Percentiles rank a stretch among this genome's conserved stretches.
Evolutionary conservation across 2,329 filamentous ascomycete genomes (phyloP).

Genomic region (Exophiala aquamarina): DNA sequence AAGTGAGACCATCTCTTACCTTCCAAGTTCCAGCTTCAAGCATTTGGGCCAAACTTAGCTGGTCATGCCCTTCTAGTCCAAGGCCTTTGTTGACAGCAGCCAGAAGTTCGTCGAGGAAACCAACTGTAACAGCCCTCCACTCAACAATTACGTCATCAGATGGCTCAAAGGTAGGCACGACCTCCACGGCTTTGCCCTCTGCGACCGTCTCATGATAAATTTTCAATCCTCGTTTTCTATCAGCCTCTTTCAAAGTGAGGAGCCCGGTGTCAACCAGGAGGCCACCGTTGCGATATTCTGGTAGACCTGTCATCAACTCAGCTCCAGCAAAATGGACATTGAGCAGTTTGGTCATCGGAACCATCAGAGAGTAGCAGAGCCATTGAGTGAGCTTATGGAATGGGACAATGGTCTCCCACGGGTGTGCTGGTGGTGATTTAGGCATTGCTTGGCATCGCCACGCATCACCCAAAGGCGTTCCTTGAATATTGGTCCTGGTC

Average conservation of each 20-base stretch:
- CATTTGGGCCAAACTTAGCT: slow-evolving; percentile 79
- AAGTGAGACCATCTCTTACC: slow-evolving; percentile 53
- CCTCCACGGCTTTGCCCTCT: slow-evolving; percentile 69
- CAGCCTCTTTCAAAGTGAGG: slow-evolving; percentile 69
- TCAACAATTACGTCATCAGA: slow-evolving; percentile 79
- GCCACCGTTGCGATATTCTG: slow-evolving; percentile 90
- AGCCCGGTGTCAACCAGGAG: slow-evolving; percentile 83
- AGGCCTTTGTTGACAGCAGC: slow-evolving; percentile 68
- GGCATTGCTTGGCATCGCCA: slow-evolving; percentile 90
- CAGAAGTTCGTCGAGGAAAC: slow-evolving; percentile 70
- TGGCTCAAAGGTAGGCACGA: slow-evolving; percentile 70
- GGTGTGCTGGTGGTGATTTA: slow-evolving; percentile 57
- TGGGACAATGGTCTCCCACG: slow-evolving; percentile 80
- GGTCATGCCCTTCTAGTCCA: slow-evolving; percentile 67
- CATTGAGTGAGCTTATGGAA: slow-evolving; percentile 96
- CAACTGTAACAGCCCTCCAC: slow-evolving; percentile 74
- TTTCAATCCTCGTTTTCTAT: slow-evolving; percentile 68
- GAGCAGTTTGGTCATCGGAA: slow-evolving; percentile 80
- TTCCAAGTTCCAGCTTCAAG: slow-evolving; percentile 98
- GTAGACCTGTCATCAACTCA: slow-evolving; percentile 80
- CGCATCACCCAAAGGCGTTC: slow-evolving; percentile 75
- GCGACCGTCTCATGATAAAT: slow-evolving; percentile 70
- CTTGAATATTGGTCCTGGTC: slow-evolving; percentile 65
- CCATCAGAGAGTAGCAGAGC: slow-evolving; percentile 92
- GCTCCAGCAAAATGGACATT: slow-evolving; percentile 77